Evolutionary conservation across 1,284 basidiomycete genomes (phyloP).

Genomic region (Neolentinus lepideus): DNA sequence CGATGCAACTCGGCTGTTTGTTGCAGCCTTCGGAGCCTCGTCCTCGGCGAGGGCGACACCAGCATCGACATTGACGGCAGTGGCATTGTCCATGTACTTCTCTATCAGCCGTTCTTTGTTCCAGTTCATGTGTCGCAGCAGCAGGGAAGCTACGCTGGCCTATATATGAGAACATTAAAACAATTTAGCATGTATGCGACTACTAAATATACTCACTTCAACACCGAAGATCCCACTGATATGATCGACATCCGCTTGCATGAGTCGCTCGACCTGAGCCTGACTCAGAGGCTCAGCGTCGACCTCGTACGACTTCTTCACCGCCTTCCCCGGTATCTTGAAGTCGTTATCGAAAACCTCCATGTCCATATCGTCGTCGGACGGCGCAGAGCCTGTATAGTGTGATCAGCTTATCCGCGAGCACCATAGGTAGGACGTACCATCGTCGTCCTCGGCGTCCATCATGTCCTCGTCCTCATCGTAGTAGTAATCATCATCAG

Average conservation of each 20-base stretch:
- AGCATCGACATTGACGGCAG: slow-evolving; percentile 62
- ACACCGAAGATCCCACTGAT: slow-evolving; percentile 82
- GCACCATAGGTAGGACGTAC: slow-evolving; percentile 20
- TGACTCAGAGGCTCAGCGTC: slow-evolving; percentile 73
- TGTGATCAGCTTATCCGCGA: slow-evolving; percentile 6
- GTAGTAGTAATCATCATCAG: slow-evolving; percentile 70
- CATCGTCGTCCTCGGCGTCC: slow-evolving; percentile 51
- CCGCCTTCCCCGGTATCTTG: slow-evolving; percentile 45
- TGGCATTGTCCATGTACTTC: slow-evolving; percentile 88
- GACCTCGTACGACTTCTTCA: slow-evolving; percentile 69
- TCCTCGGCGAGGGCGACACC: slow-evolving; percentile 33
- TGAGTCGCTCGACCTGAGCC: slow-evolving; percentile 66
- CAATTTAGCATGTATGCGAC: not conserved
- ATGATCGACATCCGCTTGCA: slow-evolving; percentile 75
- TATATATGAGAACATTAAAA: slow-evolving; percentile 12
- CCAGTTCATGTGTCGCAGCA: slow-evolving; percentile 87
- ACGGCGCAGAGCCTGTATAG: slow-evolving; percentile 35
- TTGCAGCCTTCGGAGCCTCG: slow-evolving; percentile 6
- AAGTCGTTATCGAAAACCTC: slow-evolving; percentile 58
- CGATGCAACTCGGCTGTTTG: slow-evolving; percentile 8
- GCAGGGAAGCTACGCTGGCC: slow-evolving; percentile 59
- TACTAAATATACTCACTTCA: slow-evolving; percentile 51
- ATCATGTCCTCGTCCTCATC: slow-evolving; percentile 58
- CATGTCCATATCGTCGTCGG: slow-evolving; percentile 60
- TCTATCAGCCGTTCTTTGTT: slow-evolving; percentile 96